Evolutionary conservation across 176 grass and related monocot genomes (phyloP).

Genomic region (Avena eriantha): DNA sequence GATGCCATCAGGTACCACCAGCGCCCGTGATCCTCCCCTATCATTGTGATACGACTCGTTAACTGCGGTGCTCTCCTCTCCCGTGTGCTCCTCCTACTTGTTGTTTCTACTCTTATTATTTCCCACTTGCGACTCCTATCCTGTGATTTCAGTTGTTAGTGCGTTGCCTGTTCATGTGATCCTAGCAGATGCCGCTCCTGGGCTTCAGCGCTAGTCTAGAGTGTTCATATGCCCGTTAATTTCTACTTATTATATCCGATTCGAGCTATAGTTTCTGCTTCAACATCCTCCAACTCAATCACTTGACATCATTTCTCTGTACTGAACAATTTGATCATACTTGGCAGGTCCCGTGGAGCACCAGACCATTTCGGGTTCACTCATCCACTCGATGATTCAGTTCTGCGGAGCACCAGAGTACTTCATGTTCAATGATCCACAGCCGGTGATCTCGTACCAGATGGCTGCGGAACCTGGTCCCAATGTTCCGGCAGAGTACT

Average conservation of each 20-base stretch:
- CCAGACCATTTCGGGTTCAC: conserved; percentile 10
- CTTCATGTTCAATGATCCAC: conserved; percentile 48
- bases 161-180: background rate
- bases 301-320: background rate
- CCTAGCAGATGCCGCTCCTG: background rate
- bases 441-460: conserved; percentile 26
- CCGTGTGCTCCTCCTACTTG: background rate
- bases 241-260: background rate
- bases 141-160: background rate
- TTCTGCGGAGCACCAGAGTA: conserved; percentile 37
- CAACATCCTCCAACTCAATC: background rate
- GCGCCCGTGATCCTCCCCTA: background rate
- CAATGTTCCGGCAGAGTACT: conserved; percentile 31
- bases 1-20: background rate
- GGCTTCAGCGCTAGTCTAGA: background rate
- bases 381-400: conserved; percentile 29
- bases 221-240: background rate
- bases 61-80: background rate
- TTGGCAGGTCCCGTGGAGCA: conserved; percentile 27
- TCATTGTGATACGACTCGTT: background rate
- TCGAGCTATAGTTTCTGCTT: background rate
- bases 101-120: background rate
- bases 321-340: background rate
- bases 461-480: conserved; percentile 17
- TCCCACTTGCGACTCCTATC: background rate